Evolutionary conservation across 1,284 basidiomycete genomes (phyloP).

Genomic region (Rhodofomes roseus): DNA sequence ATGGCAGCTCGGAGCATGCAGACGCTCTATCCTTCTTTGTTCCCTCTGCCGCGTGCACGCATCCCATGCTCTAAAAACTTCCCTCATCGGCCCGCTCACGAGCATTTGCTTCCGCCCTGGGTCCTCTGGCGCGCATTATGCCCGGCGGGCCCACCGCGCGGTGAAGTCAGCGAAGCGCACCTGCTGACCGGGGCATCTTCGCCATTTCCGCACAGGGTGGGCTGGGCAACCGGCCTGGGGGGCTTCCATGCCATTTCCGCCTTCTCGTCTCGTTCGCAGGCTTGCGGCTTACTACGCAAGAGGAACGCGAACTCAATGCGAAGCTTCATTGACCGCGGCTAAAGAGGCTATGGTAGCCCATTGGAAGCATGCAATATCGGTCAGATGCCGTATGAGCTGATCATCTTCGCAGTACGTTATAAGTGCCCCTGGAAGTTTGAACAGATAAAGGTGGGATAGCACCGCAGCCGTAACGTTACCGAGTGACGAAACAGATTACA

Average conservation of each 20-base stretch:
- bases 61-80: neutral
- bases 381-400: neutral
- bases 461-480: neutral
- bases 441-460: neutral
- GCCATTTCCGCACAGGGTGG: neutral
- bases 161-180: slow-evolving; percentile 1
- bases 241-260: neutral
- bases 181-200: neutral
- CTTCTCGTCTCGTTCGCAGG: neutral
- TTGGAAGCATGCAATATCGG: neutral
- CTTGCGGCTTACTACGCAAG: neutral
- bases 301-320: neutral
- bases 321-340: neutral
- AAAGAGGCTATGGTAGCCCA: neutral
- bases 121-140: neutral
- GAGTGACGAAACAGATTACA: neutral
- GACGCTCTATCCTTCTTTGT: neutral
- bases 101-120: neutral
- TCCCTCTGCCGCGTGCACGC: neutral
- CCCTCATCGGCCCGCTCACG: neutral
- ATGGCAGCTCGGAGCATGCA: neutral
- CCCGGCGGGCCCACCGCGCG: neutral
- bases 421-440: neutral
- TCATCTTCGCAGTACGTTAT: neutral
- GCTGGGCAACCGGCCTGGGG: neutral